Evolutionary conservation across 306 rosid species (phyloP), one percentile per base, ranked within the genome.

Genomic region (Lathyrus tuberosus): DNA sequence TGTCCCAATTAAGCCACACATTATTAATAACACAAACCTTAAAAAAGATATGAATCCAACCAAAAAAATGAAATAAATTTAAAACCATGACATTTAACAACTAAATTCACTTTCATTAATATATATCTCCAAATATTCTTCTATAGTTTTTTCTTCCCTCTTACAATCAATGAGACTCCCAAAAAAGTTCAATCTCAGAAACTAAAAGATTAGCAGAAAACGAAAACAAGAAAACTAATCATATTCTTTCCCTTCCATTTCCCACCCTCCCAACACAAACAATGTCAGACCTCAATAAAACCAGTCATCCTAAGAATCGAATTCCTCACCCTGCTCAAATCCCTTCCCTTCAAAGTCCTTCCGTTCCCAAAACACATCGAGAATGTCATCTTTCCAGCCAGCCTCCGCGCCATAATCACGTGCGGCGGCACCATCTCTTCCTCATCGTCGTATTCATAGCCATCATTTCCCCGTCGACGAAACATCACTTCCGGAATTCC

Each of bases 241-340:
- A 6, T 56, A 64, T 65, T 35, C 2, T 44, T 2, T 51, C 61
- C 10, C 16, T 20, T 41, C 15, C 18, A 42, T 76, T 69, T 71
- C 47, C 16, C 51, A 17, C 35, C 33, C 15, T 18, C 64, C 35
- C 72, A 69, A 61, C 77, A 51, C 16, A 6, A 3, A 10, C 11
- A 44, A 70, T 48, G 51, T 40, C 16, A 70, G 2, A 69, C 79
- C 70, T 93, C 98, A 20, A 94, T 78, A 73, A 94, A 94, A 0
- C 99, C 99, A 4, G 99, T 94, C 96, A 94, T 82, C 69, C 92
- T 76, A 3, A 91, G 97, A 79, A 94, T 77, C 0, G 95, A 85
- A 56, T 94, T 94, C 74, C 99, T 77, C 58, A 94, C 97, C 37
- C 77, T 81, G 35, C 96, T 85, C 83, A 94, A 87, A 77, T 91